Evolutionary conservation across 257 asterid species (phyloP).

Genomic region (Capsicum rhomboideum): DNA sequence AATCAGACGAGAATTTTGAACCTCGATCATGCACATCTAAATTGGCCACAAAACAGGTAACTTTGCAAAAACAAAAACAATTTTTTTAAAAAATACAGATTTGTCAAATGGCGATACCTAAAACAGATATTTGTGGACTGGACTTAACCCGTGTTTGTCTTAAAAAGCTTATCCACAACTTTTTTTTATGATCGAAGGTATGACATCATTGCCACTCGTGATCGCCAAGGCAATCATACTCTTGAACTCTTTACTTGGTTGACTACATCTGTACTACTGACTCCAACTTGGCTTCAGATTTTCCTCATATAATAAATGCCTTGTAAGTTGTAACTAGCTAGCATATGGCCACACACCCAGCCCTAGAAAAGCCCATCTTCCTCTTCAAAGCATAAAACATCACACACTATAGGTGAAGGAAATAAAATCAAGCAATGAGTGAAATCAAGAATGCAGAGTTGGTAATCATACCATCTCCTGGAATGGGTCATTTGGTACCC

Average conservation of each 20-base stretch:
- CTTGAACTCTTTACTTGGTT: neutral
- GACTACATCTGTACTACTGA: neutral
- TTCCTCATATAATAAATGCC: neutral
- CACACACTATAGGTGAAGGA: neutral
- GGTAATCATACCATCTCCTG: conserved; percentile 32
- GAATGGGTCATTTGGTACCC: neutral
- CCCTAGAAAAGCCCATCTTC: neutral
- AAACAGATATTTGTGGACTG: too few species aligned
- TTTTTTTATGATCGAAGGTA: neutral
- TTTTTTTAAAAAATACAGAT: too few species aligned
- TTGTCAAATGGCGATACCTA: too few species aligned
- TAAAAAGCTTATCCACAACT: too few species aligned
- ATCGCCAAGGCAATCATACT: neutral
- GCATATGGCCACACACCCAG: neutral
- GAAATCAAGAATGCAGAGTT: neutral
- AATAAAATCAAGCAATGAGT: neutral
- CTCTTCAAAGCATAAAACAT: neutral
- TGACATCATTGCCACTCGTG: neutral
- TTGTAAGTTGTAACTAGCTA: neutral
- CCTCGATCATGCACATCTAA: too few species aligned
- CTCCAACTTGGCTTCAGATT: neutral
- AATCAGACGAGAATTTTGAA: too few species aligned
- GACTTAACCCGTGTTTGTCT: too few species aligned
- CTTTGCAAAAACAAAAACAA: too few species aligned
- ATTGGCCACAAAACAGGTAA: too few species aligned